phyloP scores from a whole-genome alignment of 768 basidiomycete genomes.

The Pleurotus salmoneostramineus region DNA sequence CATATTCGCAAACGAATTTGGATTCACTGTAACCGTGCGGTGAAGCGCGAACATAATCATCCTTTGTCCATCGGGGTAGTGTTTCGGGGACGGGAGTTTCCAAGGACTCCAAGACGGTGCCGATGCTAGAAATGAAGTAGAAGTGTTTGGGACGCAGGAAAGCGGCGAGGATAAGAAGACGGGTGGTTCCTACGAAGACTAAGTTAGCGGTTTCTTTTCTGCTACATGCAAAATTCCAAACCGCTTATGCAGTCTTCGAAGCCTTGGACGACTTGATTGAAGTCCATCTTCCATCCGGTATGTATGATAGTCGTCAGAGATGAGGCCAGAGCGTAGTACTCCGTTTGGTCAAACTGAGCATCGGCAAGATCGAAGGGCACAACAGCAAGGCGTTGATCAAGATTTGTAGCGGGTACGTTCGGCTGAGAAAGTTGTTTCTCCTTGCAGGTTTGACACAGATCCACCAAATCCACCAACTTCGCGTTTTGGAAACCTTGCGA shows the following conservation, averaged over 20 bases:
- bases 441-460: not conserved
- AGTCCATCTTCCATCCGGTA: slow-evolving; percentile 14
- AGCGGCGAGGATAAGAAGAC: slow-evolving; percentile 9
- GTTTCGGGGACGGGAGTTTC: slow-evolving; percentile 9
- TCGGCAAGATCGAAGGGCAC: slow-evolving; percentile 11
- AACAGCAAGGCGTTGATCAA: slow-evolving; percentile 11
- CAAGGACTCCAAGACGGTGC: slow-evolving; percentile 7
- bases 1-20: slow-evolving; percentile 10
- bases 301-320: slow-evolving; percentile 12
- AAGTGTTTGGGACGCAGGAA: slow-evolving; percentile 12
- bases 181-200: slow-evolving; percentile 7
- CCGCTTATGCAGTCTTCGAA: slow-evolving; percentile 11
- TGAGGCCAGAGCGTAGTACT: slow-evolving; percentile 7
- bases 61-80: slow-evolving; percentile 3
- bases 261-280: slow-evolving; percentile 11
- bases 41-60: slow-evolving; percentile 1
- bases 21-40: slow-evolving; percentile 12
- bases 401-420: not conserved
- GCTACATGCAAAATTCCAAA: not conserved
- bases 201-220: not conserved
- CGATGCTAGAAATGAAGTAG: slow-evolving; percentile 13
- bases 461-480: not conserved
- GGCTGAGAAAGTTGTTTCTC: slow-evolving; percentile 3
- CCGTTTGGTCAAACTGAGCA: slow-evolving; percentile 3
- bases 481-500: slow-evolving; percentile 1